These are phyloP conservation scores for Aureobasidium leucospermi DNA, from an alignment of 2,329 filamentous ascomycete genomes.

Conservation along the genomic window DNA sequence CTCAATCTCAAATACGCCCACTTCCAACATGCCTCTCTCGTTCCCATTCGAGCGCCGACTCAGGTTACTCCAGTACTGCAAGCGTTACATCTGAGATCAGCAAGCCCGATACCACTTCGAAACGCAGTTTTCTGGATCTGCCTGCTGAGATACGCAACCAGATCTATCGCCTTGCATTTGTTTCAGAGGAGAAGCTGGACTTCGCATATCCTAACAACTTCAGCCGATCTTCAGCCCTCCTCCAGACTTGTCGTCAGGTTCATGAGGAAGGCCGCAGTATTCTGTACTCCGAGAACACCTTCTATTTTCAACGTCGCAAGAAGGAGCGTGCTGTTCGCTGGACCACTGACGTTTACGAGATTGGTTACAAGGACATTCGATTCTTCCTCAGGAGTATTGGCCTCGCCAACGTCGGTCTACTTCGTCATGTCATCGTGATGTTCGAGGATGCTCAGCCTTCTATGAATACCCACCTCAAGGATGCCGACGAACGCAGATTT, in stretches of 20 bases:
- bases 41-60: neutral
- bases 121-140: conserved; percentile 29
- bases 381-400: conserved; percentile 43
- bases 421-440: conserved; percentile 38
- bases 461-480: conserved; percentile 31
- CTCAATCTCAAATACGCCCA: neutral
- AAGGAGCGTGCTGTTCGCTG: conserved; percentile 28
- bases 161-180: conserved; percentile 39
- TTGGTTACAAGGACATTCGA: conserved; percentile 39
- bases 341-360: conserved; percentile 35
- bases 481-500: conserved; percentile 40
- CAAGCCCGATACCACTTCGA: neutral
- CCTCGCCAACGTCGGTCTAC: conserved; percentile 36
- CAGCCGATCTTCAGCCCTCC: conserved; percentile 35
- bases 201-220: conserved; percentile 33
- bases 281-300: conserved; percentile 45
- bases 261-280: conserved; percentile 40
- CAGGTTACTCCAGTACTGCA: conserved; percentile 8
- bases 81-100: conserved; percentile 6
- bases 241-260: conserved; percentile 40
- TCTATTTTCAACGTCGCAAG: conserved; percentile 35
- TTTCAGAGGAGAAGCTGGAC: conserved; percentile 27
- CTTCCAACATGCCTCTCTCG: neutral
- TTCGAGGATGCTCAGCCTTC: conserved; percentile 40
- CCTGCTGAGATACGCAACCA: conserved; percentile 40